A percentile compares a stretch with the other conserved stretches of the same genome.
These are phyloP conservation scores for Hypoxylon sp. DNA, from an alignment of 2,329 filamentous ascomycete genomes.

Conservation along the genomic window DNA sequence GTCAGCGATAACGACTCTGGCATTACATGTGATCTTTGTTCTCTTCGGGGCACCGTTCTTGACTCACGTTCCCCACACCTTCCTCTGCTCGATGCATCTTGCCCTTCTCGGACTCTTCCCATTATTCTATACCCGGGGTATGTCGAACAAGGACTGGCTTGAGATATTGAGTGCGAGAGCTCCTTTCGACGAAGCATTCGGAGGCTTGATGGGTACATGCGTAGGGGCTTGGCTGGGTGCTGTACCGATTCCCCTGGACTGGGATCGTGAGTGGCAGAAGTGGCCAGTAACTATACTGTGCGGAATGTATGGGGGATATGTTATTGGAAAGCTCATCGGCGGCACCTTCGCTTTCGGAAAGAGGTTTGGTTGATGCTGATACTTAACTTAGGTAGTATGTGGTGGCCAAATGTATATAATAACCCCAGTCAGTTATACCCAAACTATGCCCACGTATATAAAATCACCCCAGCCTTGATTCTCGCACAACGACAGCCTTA, in stretches of 20 bases:
- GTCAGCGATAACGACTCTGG: slow-evolving; percentile 46
- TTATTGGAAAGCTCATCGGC: slow-evolving; percentile 74
- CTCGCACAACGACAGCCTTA: background rate
- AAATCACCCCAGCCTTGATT: background rate
- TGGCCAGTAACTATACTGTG: slow-evolving; percentile 94
- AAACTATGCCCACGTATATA: background rate
- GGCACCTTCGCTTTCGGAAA: slow-evolving; percentile 62
- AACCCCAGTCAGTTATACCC: no score
- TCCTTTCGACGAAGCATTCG: slow-evolving; percentile 87
- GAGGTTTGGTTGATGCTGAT: slow-evolving; percentile 50
- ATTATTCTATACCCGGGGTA: slow-evolving; percentile 86
- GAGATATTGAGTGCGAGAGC: slow-evolving; percentile 72
- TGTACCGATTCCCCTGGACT: slow-evolving; percentile 94
- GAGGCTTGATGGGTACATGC: slow-evolving; percentile 80
- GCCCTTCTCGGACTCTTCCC: slow-evolving; percentile 82
- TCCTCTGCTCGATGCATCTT: slow-evolving; percentile 84
- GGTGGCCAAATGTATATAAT: background rate
- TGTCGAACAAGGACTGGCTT: slow-evolving; percentile 78
- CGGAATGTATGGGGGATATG: slow-evolving; percentile 84
- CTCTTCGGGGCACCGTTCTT: slow-evolving; percentile 93
- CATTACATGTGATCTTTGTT: slow-evolving; percentile 73
- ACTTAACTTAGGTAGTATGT: background rate
- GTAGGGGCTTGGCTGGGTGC: slow-evolving; percentile 93
- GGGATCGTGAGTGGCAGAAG: slow-evolving; percentile 99
- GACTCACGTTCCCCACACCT: slow-evolving; percentile 80